Base-by-base conservation (phyloP, 805 yeast genomes). In the Hanseniaspora clermontiae region DNA sequence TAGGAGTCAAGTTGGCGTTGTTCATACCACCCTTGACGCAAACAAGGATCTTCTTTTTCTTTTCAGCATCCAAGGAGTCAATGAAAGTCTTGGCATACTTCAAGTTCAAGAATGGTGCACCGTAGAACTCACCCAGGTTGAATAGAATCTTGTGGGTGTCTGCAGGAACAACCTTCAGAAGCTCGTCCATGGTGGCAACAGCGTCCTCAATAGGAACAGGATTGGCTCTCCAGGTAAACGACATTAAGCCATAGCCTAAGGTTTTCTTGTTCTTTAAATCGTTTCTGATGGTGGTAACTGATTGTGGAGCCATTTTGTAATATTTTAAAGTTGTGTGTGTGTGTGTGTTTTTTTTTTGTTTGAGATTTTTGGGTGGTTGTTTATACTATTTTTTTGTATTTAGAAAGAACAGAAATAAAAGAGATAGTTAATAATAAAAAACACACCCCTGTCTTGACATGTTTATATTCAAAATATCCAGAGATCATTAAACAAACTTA, bases 41-140 rank as follows among this genome's bases (percentile, higher is more conserved):
- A 46, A 87, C 65, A 19, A 78, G 70, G 48, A 82, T 80, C 59
- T 83, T 73, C 53, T 77, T 70, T 53, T 81, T 75, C 53, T 72
- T 70, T 49, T 77, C 82, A 2, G 88, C 84, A 59, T 77, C 72
- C 32, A 55, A 31, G 60, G 71, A 66, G n/a, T 65, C 73, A 61
- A 85, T 78, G 65, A 84, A 87, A 9, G 73, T 76, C 49, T 76
- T 71, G 43, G 86, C 66, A 57, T 79, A 73, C 61, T 75, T 69
- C 71, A 88, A 70, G 64, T 85, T 86, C 59, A 70, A 68, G 49
- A 63, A 70, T 36, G 72, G 65, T 4, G 71, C 68, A 15, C 95
- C 95, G 63, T 88, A 87, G 64, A 87, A 86, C 63, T 83, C 93
- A 58, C 93, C 93, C 31, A 80, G 81, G 64, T 87, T 87, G 68